phyloP scores from a whole-genome alignment of 495 filamentous ascomycete species.

The Haplographium delicatum region DNA sequence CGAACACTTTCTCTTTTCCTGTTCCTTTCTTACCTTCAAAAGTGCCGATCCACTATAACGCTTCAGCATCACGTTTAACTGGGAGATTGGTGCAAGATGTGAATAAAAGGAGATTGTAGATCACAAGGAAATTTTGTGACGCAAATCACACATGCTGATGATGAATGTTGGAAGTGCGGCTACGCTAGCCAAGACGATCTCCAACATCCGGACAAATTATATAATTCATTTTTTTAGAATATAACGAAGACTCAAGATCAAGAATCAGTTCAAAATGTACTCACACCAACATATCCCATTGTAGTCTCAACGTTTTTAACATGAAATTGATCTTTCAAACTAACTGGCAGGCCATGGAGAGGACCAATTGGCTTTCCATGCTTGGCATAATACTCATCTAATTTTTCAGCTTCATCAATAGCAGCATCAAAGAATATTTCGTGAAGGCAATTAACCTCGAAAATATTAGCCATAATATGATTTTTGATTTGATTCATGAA shows the following conservation, averaged over 20 bases:
- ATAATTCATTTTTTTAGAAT: too few species aligned
- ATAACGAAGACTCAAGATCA: too few species aligned
- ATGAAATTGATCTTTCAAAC: constrained; percentile 51
- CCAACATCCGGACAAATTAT: neutral
- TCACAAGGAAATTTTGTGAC: neutral
- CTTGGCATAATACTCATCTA: constrained; percentile 47
- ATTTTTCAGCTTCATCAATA: constrained; percentile 46
- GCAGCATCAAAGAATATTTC: constrained; percentile 66
- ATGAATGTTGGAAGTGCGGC: neutral
- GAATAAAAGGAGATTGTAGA: too few species aligned
- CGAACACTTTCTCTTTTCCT: constrained; percentile 25
- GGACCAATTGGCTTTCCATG: constrained; percentile 30
- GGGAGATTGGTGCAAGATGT: too few species aligned
- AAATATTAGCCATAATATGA: neutral
- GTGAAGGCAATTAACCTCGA: constrained; percentile 54
- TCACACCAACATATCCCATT: constrained; percentile 33
- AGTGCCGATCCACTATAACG: constrained; percentile 38
- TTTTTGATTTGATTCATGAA: constrained; percentile 21
- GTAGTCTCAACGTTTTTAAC: constrained; percentile 25
- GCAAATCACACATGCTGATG: neutral
- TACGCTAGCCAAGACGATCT: neutral
- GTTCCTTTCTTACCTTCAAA: constrained; percentile 44
- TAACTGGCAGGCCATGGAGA: constrained; percentile 52
- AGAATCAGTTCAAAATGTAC: too few species aligned
- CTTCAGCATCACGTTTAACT: too few species aligned